These are phyloP conservation scores for Xerophyta viscosa DNA, from an alignment of 106 monocot species.

Conservation along the genomic window DNA sequence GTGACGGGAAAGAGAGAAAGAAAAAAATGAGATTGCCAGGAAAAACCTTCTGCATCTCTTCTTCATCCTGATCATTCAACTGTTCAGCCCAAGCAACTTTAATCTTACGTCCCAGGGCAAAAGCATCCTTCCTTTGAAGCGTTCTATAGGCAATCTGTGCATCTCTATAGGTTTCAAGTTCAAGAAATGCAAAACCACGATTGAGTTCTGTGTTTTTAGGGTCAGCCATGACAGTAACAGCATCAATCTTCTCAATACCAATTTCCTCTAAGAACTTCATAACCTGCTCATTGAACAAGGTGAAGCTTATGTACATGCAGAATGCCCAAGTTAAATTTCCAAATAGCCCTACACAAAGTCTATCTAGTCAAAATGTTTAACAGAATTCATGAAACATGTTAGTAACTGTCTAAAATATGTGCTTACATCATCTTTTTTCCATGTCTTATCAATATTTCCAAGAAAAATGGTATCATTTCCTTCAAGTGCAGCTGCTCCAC, in stretches of 20 bases:
- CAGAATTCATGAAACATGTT: too few relatives aligned
- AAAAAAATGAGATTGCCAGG: neutral
- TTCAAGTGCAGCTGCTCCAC: constrained; percentile 73
- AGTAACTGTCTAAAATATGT: neutral
- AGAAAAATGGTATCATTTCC: constrained; percentile 86
- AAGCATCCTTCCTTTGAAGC: constrained; percentile 75
- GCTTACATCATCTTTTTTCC: constrained; percentile 94
- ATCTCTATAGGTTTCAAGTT: constrained; percentile 70
- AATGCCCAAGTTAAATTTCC: too few relatives aligned
- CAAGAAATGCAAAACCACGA: constrained; percentile 90
- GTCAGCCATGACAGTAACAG: constrained; percentile 62
- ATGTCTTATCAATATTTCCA: constrained; percentile 82
- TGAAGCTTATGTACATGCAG: too few relatives aligned
- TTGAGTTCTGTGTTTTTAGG: constrained; percentile 40
- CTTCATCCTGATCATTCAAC: constrained; percentile 70
- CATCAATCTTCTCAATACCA: constrained; percentile 83
- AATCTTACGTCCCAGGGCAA: constrained; percentile 62
- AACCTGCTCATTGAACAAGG: too few relatives aligned
- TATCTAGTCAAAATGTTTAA: too few relatives aligned
- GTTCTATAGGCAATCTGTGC: constrained; percentile 70
- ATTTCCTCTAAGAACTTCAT: constrained; percentile 43
- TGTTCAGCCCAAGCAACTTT: constrained; percentile 88
- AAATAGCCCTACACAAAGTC: too few relatives aligned
- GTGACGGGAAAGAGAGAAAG: too few relatives aligned
- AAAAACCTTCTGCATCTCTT: constrained; percentile 79